phyloP scores from a whole-genome alignment of 2,329 filamentous ascomycete species.

The Pseudocercospora musae region DNA sequence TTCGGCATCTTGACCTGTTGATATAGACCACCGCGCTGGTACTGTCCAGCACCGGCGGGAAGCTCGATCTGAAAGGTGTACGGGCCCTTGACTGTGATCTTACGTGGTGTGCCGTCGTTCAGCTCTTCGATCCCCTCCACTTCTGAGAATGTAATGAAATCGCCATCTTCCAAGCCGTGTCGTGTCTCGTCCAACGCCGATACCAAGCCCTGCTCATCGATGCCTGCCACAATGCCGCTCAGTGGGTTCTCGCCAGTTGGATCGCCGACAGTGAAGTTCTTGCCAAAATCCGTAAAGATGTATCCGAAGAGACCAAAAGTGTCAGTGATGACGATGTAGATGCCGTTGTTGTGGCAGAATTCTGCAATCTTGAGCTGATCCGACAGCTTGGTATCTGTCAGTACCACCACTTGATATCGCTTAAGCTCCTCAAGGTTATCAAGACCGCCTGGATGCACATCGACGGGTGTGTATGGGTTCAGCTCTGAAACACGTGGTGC shows the following conservation, averaged over 20 bases:
- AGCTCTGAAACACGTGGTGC: slow-evolving; percentile 88
- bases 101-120: slow-evolving; percentile 79
- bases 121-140: slow-evolving; percentile 86
- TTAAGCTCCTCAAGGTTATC: slow-evolving; percentile 78
- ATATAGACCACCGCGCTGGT: slow-evolving; percentile 84
- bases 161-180: slow-evolving; percentile 92
- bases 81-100: slow-evolving; percentile 87
- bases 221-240: slow-evolving; percentile 83
- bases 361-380: slow-evolving; percentile 82
- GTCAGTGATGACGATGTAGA: slow-evolving; percentile 83
- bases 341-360: slow-evolving; percentile 90
- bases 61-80: slow-evolving; percentile 98
- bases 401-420: slow-evolving; percentile 86
- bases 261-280: slow-evolving; percentile 88
- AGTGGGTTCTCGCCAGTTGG: slow-evolving; percentile 84
- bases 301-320: slow-evolving; percentile 92
- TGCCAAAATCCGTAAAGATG: slow-evolving; percentile 96
- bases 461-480: slow-evolving; percentile 92
- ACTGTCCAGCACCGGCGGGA: slow-evolving; percentile 80
- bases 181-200: slow-evolving; percentile 92
- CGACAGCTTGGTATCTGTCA: slow-evolving; percentile 78
- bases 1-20: slow-evolving; percentile 99
- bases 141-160: slow-evolving; percentile 93
- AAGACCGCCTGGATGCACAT: slow-evolving; percentile 61
- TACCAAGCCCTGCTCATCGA: slow-evolving; percentile 85